A percentile compares a stretch with the other conserved stretches of the same genome.
phyloP scores from a whole-genome alignment of 176 grass and related monocot genomes.

The Lolium multiflorum region DNA sequence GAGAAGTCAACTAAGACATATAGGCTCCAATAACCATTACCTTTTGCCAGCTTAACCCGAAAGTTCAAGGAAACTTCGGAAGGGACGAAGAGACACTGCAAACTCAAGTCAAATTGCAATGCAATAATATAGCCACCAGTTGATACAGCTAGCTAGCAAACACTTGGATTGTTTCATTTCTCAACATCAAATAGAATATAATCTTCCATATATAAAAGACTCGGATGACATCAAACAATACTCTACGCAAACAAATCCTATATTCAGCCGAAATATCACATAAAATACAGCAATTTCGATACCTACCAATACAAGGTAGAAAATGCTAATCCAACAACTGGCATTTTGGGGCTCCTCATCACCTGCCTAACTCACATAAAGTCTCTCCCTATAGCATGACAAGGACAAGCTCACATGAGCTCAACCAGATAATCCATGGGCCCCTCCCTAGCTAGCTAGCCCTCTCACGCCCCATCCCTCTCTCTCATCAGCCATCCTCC shows the following conservation, averaged over 20 bases:
- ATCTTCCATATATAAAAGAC: neutral
- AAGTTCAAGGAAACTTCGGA: neutral
- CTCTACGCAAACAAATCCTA: neutral
- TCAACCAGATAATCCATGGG: constrained; percentile 62
- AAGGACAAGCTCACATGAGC: constrained; percentile 74
- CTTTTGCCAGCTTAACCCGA: neutral
- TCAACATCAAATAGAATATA: neutral
- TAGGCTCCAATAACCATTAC: neutral
- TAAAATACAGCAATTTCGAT: neutral
- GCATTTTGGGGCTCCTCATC: constrained; percentile 52
- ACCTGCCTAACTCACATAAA: constrained; percentile 63
- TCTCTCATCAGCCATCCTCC: constrained; percentile 5
- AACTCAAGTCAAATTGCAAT: neutral
- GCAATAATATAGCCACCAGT: neutral
- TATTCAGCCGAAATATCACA: neutral
- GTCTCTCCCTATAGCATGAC: constrained; percentile 41
- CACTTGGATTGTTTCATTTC: neutral
- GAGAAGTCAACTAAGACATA: no score
- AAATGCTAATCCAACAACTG: constrained; percentile 46
- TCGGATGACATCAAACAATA: neutral
- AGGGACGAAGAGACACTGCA: neutral
- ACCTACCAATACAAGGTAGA: constrained; percentile 32
- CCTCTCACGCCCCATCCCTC: neutral
- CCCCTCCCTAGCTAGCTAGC: constrained; percentile 24
- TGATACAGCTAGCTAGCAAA: neutral